Evolutionary conservation across 2,329 filamentous ascomycete genomes (phyloP), one percentile per base, ranked within the genome.

Genomic region (Fusarium pininemorale): DNA sequence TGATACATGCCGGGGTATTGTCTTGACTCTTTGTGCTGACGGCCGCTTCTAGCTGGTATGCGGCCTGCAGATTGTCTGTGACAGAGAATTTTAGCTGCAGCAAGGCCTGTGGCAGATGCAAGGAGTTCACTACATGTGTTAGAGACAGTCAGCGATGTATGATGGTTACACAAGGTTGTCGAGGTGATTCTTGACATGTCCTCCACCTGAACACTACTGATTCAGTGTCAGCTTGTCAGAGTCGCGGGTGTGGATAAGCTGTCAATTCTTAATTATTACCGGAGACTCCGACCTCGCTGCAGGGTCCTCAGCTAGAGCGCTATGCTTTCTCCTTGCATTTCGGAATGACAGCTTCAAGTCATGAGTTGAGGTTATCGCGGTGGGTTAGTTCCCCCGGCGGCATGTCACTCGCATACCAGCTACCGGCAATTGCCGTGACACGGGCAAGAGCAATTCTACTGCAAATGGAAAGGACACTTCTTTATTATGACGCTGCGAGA

Each of bases 1-100:
- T 39, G 53, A 39, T 55, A 22, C 42, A 58, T 68, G 58, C 50
- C 50, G 66, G 53, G 61, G 66, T 54, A 58, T 26, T 72, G 69
- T 69, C 63, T 72, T 42, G 51, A 54, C 55, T 70, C 48, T 62
- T 47, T 32, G 55, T 64, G 70, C 58, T 59, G 66, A 59, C 38
- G 47, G 44, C 54, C 58, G 30, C 50, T 64, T 45, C 30, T 32
- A 45, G 53, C 54, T 44, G 54, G 39, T 42, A 48, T 68, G 59
- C 39, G 41, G 41, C 38, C n/a, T 55, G 59, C n/a, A 69, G n/a
- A 50, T 50, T 51, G 55, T 55, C 42, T 66, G 69, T 70, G 69
- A 73, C 54, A 26, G 37, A 51, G 28, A 41, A 44, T 58, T 60
- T 39, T 69, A 73, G 28, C 41, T 70, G 70, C 59, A 68, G 57